Base-by-base conservation (phyloP, 768 basidiomycete genomes). In the Krasilnikovozyma curviuscula region DNA sequence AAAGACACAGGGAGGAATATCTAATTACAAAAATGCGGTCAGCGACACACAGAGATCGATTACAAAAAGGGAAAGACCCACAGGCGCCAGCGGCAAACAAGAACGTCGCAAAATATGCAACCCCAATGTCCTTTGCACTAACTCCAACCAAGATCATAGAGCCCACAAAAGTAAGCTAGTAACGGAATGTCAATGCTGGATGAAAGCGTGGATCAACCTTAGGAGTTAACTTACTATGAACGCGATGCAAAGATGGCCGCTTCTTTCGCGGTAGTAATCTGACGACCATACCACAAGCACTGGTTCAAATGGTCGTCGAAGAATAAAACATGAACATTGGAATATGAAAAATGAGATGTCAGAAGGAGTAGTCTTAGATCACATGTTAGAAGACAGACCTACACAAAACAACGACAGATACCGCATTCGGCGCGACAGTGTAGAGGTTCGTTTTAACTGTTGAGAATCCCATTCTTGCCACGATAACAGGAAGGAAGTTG, bases 391-490 rank as follows among this genome's bases (percentile, higher is more conserved):
- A n/a, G n/a, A n/a, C n/a, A n/a, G n/a, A n/a, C n/a, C n/a, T n/a
- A n/a, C n/a, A n/a, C n/a, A n/a, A n/a, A n/a, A n/a, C n/a, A 21
- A 71, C 67, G 1, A 72, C 72, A 31, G 69, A 70, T 41, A 66
- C 68, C 38, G 72, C 60, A 55, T 73, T 73, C 1, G 73, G 73
- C 9, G 72, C 73, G 28, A 73, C 68, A 16, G 73, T 74, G 52
- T 65, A 67, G 21, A 74, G 61, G 52, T 74, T 74, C 12, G 73
- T 74, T 53, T 69, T 71, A 55, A 73, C 62, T 3, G 69, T 68
- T 3, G 67, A 69, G 55, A 69, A 71, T 12, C 68, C 68, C 5
- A 71, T 61, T 44, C 69, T 69, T 8, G 65, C 67, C 23, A 69
- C 68, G 29, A 70, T 70, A 37, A 73, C 71, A 0, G 71, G 71